Conservation (phyloP, 331 rosid species). For the Acacia concinna region DNA sequence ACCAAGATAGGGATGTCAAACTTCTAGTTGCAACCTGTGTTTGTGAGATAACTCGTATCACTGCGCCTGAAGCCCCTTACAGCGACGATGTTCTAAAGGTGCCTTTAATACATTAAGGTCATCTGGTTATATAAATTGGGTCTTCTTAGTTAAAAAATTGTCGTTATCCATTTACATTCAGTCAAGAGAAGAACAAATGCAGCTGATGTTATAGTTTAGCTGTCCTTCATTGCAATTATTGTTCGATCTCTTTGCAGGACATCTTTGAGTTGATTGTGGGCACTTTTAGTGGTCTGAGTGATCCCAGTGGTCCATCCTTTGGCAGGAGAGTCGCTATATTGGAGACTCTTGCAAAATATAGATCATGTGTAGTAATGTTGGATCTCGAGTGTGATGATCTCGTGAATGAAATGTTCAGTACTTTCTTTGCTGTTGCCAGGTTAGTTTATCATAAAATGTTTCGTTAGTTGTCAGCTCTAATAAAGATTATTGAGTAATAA, state of each 20-base stretch:
- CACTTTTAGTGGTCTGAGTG: conserved; percentile 82
- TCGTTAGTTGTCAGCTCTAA: conserved; percentile 27
- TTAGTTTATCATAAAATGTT: conserved; percentile 37
- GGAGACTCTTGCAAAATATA: conserved; percentile 93
- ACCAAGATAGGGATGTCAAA: conserved; percentile 78
- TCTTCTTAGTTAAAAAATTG: background rate
- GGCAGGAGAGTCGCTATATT: conserved; percentile 79
- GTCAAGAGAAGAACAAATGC: conserved; percentile 10
- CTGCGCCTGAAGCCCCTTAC: conserved; percentile 97
- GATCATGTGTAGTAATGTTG: conserved; percentile 98
- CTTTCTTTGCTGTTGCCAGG: conserved; percentile 88
- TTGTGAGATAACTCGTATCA: conserved; percentile 96
- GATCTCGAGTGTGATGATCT: conserved; percentile 97
- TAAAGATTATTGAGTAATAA: conserved; percentile 20
- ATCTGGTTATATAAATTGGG: conserved; percentile 28
- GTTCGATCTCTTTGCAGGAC: conserved; percentile 63
- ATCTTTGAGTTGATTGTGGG: conserved; percentile 83
- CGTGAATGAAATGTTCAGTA: conserved; percentile 89
- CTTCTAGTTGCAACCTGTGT: conserved; percentile 88
- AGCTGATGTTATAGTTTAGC: conserved; percentile 14
- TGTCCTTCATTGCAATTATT: conserved; percentile 37
- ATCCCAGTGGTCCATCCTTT: conserved; percentile 78
- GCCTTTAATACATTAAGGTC: conserved; percentile 35
- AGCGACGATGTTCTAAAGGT: conserved; percentile 88
- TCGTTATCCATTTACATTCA: conserved; percentile 23